Conservation (phyloP, 1,139 yeast genomes). For the Kluyveromyces sp. region DNA sequence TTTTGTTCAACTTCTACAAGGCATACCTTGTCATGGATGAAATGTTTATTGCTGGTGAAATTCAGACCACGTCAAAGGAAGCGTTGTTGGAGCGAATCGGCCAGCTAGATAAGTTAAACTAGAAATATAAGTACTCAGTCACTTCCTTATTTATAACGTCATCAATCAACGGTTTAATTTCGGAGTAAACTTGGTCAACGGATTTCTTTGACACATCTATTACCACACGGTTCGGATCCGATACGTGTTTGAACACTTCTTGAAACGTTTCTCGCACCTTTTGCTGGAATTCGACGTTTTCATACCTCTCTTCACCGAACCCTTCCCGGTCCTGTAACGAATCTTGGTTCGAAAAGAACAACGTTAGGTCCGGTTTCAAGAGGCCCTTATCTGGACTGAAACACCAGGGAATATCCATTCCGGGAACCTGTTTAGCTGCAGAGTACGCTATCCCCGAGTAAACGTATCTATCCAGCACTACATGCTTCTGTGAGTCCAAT, state of each 20-base stretch:
- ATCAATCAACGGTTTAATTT: conserved; percentile 4
- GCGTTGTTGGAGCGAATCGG: conserved; percentile 49
- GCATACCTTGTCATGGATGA: conserved; percentile 68
- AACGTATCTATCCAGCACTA: conserved; percentile 79
- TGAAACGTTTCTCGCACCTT: conserved; percentile 58
- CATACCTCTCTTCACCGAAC: conserved; percentile 92
- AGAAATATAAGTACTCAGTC: conserved; percentile 10
- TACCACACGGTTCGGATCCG: conserved; percentile 34
- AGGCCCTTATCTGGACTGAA: conserved; percentile 73
- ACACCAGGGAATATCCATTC: conserved; percentile 68
- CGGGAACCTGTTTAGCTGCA: conserved; percentile 54
- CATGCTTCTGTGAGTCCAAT: conserved; percentile 47
- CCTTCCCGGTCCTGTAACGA: conserved; percentile 56
- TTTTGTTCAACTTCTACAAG: conserved; percentile 74
- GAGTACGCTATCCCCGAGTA: conserved; percentile 94
- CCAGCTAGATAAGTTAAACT: conserved; percentile 39
- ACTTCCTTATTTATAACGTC: conserved; percentile 4
- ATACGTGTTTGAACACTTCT: conserved; percentile 36
- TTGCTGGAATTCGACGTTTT: conserved; percentile 61
- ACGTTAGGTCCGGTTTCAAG: conserved; percentile 76
- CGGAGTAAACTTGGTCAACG: conserved; percentile 47
- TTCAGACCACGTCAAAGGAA: conserved; percentile 63
- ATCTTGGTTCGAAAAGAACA: conserved; percentile 62
- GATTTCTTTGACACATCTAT: conserved; percentile 54
- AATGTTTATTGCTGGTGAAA: conserved; percentile 70